Conservation (phyloP, 768 basidiomycete genomes). For the Xanthoconium stramineum region DNA sequence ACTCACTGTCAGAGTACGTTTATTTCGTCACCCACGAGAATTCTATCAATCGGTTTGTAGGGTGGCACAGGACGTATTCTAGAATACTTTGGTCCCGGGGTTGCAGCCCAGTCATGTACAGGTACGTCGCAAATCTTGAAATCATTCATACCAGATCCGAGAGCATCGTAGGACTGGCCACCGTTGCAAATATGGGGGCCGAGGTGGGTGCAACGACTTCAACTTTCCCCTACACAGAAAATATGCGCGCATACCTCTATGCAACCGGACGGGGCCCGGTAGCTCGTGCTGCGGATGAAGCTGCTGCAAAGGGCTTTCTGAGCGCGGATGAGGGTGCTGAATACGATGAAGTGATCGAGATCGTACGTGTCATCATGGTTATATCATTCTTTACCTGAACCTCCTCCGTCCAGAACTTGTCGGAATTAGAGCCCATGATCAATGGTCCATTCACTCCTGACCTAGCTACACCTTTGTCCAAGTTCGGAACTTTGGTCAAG, state of each 20-base stretch:
- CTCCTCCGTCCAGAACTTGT: slow-evolving; percentile 60
- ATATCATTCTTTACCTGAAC: background rate
- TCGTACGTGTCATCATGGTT: slow-evolving; percentile 50
- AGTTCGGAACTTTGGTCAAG: slow-evolving; percentile 75
- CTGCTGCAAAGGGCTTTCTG: slow-evolving; percentile 75
- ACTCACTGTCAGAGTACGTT: slow-evolving; percentile 82
- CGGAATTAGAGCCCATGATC: slow-evolving; percentile 84
- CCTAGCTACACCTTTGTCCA: slow-evolving; percentile 88
- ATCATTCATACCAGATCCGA: background rate
- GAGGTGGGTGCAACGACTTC: slow-evolving; percentile 99
- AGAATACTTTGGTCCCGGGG: slow-evolving; percentile 96
- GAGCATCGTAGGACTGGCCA: slow-evolving; percentile 66
- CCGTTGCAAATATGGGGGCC: slow-evolving; percentile 98
- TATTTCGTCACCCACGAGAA: background rate
- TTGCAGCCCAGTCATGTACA: slow-evolving; percentile 86
- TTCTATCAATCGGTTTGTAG: slow-evolving; percentile 36
- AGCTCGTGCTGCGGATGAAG: slow-evolving; percentile 81
- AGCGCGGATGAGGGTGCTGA: slow-evolving; percentile 81
- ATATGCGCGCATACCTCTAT: slow-evolving; percentile 85
- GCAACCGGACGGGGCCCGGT: slow-evolving; percentile 88
- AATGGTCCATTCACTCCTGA: slow-evolving; percentile 99
- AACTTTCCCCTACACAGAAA: slow-evolving; percentile 90
- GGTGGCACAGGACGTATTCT: slow-evolving; percentile 95
- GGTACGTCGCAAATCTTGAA: slow-evolving; percentile 40
- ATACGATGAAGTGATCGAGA: slow-evolving; percentile 93